Conservation (phyloP, 2,329 filamentous ascomycete species). For the Hypoxylon sp. region DNA sequence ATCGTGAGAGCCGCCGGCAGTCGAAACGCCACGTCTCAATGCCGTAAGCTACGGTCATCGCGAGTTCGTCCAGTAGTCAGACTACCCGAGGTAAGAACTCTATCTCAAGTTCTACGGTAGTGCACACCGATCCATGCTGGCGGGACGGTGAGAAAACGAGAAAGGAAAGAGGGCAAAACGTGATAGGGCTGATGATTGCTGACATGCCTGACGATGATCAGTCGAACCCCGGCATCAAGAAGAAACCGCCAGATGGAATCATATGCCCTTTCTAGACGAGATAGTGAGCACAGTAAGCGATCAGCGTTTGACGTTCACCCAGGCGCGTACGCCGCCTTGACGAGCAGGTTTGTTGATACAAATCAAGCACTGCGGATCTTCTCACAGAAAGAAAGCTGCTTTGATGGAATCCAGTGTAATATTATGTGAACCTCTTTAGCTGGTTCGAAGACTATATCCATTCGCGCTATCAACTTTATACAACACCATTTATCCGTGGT, state of each 20-base stretch:
- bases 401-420: conserved; percentile 4
- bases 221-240: neutral
- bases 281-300: neutral
- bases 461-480: conserved; percentile 4
- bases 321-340: neutral
- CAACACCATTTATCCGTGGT: neutral
- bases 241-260: neutral
- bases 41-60: neutral
- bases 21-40: neutral
- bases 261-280: neutral
- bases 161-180: neutral
- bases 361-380: neutral
- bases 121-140: neutral
- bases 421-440: neutral
- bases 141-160: neutral
- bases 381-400: neutral
- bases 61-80: neutral
- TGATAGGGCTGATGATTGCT: neutral
- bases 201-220: neutral
- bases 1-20: neutral
- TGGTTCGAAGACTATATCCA: conserved; percentile 2
- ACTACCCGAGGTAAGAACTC: conserved; percentile 5
- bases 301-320: neutral
- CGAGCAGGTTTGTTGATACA: neutral
- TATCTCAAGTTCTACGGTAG: neutral